Conservation (phyloP, 441 rosid species). For the Flueggea neowawraea region DNA sequence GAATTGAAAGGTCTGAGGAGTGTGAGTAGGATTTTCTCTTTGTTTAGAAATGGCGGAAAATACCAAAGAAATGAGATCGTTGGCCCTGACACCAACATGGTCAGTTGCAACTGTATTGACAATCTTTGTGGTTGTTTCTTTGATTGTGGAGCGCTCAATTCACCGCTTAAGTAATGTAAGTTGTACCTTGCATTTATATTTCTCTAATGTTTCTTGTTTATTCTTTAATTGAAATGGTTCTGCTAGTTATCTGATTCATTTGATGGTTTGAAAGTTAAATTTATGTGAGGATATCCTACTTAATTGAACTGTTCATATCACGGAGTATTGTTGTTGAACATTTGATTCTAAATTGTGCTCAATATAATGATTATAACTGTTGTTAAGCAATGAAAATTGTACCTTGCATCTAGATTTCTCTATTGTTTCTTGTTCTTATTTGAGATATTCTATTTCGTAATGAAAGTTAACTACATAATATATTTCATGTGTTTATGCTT, state of each 20-base stretch:
- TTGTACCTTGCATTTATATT: background rate
- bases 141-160: conserved; percentile 79
- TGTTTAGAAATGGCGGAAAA: conserved; percentile 10
- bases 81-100: conserved; percentile 92
- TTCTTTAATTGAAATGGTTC: background rate
- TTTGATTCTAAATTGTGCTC: too few relatives aligned
- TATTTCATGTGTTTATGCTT: too few relatives aligned
- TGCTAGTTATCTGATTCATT: too few relatives aligned
- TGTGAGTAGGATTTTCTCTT: too few relatives aligned
- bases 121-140: conserved; percentile 69
- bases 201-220: background rate
- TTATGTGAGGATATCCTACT: too few relatives aligned
- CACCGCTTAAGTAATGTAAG: conserved; percentile 71
- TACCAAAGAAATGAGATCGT: conserved; percentile 45
- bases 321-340: too few relatives aligned
- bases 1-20: too few relatives aligned
- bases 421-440: background rate
- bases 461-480: background rate
- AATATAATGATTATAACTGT: too few relatives aligned
- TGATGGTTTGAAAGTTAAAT: too few relatives aligned
- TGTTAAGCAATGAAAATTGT: conserved; percentile 58
- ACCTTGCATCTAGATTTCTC: too few relatives aligned
- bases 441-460: too few relatives aligned
- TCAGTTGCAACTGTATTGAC: conserved; percentile 88
- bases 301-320: too few relatives aligned